Percentiles rank a stretch among this genome's conserved stretches.
These are phyloP conservation scores for Thalassiosira mediterranea DNA, from an alignment of 352 stramenopile genomes.

Conservation along the genomic window DNA sequence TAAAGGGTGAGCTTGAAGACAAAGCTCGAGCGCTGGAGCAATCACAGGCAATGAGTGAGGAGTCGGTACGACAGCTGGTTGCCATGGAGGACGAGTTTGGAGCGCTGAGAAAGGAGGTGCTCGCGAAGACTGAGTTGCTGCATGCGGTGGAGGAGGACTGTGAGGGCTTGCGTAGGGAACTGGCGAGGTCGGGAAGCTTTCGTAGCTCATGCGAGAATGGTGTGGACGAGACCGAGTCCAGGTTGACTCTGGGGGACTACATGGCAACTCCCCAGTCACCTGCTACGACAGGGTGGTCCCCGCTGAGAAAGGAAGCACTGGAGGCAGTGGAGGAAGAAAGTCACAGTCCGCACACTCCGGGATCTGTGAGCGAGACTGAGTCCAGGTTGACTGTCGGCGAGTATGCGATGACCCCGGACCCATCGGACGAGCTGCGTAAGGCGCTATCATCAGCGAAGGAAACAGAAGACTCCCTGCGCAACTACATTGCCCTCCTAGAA, in stretches of 20 bases:
- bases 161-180: neutral
- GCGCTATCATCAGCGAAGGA: conserved; percentile 25
- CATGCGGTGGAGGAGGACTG: conserved; percentile 15
- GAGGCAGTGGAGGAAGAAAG: too few species aligned
- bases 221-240: too few species aligned
- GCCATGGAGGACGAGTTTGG: neutral
- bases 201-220: too few species aligned
- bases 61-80: too few species aligned
- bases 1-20: conserved; percentile 13
- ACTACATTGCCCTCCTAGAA: conserved; percentile 41
- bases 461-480: conserved; percentile 35
- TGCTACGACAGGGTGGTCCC: too few species aligned
- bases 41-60: too few species aligned
- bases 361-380: conserved; percentile 5
- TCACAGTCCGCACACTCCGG: too few species aligned
- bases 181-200: too few species aligned
- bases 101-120: neutral
- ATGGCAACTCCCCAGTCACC: too few species aligned
- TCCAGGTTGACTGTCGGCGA: conserved; percentile 1
- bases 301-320: too few species aligned
- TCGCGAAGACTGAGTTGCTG: too few species aligned
- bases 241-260: too few species aligned
- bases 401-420: neutral
- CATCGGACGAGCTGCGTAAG: conserved; percentile 10
- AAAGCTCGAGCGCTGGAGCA: conserved; percentile 13